Evolutionary conservation across 2,329 filamentous ascomycete species (phyloP).

Genomic region (Clarireedia monteithiana): DNA sequence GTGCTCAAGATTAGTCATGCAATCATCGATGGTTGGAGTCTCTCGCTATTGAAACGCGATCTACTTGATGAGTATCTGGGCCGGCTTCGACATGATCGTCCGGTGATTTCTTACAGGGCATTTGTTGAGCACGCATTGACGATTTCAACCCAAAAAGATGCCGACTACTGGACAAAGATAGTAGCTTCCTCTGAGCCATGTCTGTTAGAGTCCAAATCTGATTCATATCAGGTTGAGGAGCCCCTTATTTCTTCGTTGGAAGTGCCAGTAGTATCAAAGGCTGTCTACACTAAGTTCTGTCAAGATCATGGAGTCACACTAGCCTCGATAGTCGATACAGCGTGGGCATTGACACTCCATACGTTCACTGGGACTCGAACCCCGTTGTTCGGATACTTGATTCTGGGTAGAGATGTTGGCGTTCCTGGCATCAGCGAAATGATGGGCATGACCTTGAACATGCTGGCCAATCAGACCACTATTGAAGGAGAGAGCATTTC

Average conservation of each 20-base stretch:
- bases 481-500: background rate
- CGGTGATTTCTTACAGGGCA: background rate
- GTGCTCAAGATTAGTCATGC: conserved; percentile 10
- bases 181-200: background rate
- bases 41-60: conserved; percentile 38
- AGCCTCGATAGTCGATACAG: conserved; percentile 5
- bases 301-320: conserved; percentile 26
- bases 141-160: background rate
- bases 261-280: background rate
- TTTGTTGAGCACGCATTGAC: background rate
- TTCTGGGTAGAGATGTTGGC: conserved; percentile 20
- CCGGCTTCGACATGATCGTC: conserved; percentile 27
- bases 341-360: conserved; percentile 35
- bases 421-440: conserved; percentile 7
- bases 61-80: conserved; percentile 25
- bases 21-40: conserved; percentile 28
- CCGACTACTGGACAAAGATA: background rate
- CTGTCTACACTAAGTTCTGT: conserved; percentile 26
- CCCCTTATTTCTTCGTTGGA: background rate
- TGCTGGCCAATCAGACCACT: background rate
- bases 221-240: background rate
- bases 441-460: conserved; percentile 10
- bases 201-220: background rate
- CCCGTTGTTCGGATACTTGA: conserved; percentile 35
- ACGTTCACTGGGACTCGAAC: conserved; percentile 29